A percentile compares a stretch with the other conserved stretches of the same genome.
phyloP scores from a whole-genome alignment of 129 eudicot species.

The Chrysanthemum lavandulifolium region DNA sequence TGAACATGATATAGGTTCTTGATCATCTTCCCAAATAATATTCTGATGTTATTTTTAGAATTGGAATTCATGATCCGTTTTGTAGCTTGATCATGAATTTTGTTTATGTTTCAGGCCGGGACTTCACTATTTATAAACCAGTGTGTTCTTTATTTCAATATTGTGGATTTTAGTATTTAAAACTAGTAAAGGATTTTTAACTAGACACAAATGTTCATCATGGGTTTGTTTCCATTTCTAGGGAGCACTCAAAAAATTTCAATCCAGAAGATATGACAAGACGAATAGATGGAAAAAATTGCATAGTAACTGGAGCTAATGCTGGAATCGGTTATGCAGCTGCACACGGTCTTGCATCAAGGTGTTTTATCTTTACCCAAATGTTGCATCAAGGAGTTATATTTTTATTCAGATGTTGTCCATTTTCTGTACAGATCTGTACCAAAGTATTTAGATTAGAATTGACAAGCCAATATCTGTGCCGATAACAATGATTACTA shows the following conservation, averaged over 20 bases:
- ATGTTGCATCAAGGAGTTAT: constrained; percentile 70
- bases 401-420: background rate
- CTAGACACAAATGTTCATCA: background rate
- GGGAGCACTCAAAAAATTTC: constrained; percentile 80
- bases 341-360: constrained; percentile 92
- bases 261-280: constrained; percentile 63
- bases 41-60: background rate
- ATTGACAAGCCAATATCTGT: too few species aligned
- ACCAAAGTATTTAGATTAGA: too few species aligned
- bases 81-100: constrained; percentile 8
- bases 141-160: background rate
- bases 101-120: background rate
- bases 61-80: background rate
- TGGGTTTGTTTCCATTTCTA: constrained; percentile 17
- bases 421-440: background rate
- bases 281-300: constrained; percentile 80
- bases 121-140: too few species aligned
- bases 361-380: constrained; percentile 37
- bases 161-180: background rate
- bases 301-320: constrained; percentile 90
- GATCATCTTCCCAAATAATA: background rate
- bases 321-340: constrained; percentile 94
- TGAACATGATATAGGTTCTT: background rate
- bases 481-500: too few species aligned
- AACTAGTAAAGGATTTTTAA: background rate